Base-by-base conservation (phyloP, 176 grass and related monocot species). In the Echinochloa phyllopogon region DNA sequence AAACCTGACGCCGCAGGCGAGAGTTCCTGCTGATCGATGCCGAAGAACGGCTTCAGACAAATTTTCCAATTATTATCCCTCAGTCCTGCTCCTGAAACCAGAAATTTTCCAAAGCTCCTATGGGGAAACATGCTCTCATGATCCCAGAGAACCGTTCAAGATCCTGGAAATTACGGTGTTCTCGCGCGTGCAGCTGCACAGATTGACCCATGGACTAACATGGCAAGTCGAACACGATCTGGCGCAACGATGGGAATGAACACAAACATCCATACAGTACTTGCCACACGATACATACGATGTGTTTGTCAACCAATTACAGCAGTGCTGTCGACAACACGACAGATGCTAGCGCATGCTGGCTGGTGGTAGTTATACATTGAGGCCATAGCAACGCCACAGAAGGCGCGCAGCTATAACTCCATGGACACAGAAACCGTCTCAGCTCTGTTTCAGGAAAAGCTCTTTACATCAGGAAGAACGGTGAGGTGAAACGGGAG, bases 391-490 rank as follows among this genome's bases (percentile, higher is more conserved):
- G 20, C 61, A 64, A 14, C n/a, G n/a, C n/a, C n/a, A n/a, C n/a
- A n/a, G n/a, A n/a, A n/a, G n/a, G n/a, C n/a, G 13, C 16, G 24
- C 0, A 64, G 29, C 21, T 59, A 79, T 13, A 43, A 37, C 71
- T 51, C 21, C 71, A 69, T 38, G 11, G 8, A 27, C 59, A 27
- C 10, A 29, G 49, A 37, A 18, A n/a, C 33, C 9, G 20, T 6
- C 45, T 15, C 29, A 23, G 38, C 7, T 72, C 39, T 21, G 48
- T 50, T 50, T 67, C 55, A 65, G 24, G 7, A 9, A 5, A 18
- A 58, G 55, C 29, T 38, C 33, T 69, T 78, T 37, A 86, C 79
- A 92, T 69, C 36, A 86, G 79, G 85, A 92, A 88, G 68, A 86
- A 88, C 1, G 90, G 86, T 2, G 93, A 78, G 13, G 78, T 6